Evolutionary conservation across 2,329 filamentous ascomycete genomes (phyloP), one percentile per base, ranked within the genome.

Genomic region (Microcyclospora pomicola): DNA sequence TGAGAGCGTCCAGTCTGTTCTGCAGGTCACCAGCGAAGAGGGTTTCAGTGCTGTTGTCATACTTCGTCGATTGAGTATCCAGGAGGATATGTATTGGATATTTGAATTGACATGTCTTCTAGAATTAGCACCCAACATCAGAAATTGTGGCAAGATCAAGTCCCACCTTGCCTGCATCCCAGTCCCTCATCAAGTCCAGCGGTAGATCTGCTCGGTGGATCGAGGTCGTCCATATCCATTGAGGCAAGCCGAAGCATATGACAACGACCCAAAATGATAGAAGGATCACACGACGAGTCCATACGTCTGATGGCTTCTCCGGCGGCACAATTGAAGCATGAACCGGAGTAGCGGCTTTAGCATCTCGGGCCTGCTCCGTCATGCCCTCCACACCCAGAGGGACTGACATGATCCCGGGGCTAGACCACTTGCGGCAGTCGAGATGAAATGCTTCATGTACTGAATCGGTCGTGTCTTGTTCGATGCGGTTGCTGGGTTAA

Each of bases 181-280:
- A 96, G 44, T 81, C 73, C 49, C 82, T 73, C 91, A 98, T 98
- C 38, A 78, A 73, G 54, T 81, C 72, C 48, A 95, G 61, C 5
- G 91, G 91, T 49, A 98, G 65, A 33, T 77, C 72, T 10, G 88
- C 87, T 39, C 91, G 75, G 59, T 93, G 87, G 39, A 96, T 93
- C 0, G 82, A 81, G 3, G 91, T 98, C 0, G 91, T 96, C 59
- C 77, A 78, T 77, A 85, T 92, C 91, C 91, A 98, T 72, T 93
- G 80, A 40, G 91, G 91, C 47, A 98, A 60, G 2, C 91, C 91
- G 5, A 98, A 64, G 24, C 80, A 72, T 6, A 93, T 58, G 6
- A 93, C 83, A 29, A 96, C 76, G 5, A 77, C 66, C 91, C 91
- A 98, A 61, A 95, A 96, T 7, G 88, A 88, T 44, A 82, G 59